phyloP scores from a whole-genome alignment of 2,329 filamentous ascomycete genomes.

The Apiospora marii region DNA sequence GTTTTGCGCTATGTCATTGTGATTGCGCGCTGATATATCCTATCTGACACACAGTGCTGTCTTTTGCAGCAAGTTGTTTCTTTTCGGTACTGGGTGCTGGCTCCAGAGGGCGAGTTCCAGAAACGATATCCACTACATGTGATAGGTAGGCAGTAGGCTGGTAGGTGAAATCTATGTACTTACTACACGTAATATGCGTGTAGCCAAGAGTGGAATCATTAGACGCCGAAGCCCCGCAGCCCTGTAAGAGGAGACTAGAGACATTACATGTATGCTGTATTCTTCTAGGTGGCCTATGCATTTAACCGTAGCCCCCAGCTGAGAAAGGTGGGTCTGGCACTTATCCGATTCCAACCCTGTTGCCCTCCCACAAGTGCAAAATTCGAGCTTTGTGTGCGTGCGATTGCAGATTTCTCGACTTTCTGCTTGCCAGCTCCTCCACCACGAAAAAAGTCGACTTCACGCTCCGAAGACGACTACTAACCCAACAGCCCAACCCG shows the following conservation, averaged over 20 bases:
- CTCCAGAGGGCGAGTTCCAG: no score
- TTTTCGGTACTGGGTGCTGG: no score
- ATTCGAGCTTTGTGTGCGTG: conserved; percentile 21
- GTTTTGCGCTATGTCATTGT: no score
- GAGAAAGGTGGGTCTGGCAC: not conserved
- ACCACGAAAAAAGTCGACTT: conserved; percentile 23
- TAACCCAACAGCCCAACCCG: conserved; percentile 23
- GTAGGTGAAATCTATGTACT: not conserved
- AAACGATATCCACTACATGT: no score
- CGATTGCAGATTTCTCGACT: conserved; percentile 24
- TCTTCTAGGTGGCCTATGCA: not conserved
- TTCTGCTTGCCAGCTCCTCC: conserved; percentile 9
- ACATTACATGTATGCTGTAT: not conserved
- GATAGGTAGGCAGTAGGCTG: no score
- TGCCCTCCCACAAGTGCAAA: conserved; percentile 22
- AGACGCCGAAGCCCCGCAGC: not conserved
- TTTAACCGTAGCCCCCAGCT: not conserved
- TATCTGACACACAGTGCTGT: no score
- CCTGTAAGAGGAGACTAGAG: no score
- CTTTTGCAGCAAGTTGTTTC: no score
- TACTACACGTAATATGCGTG: no score
- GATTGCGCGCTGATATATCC: no score
- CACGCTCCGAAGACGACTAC: conserved; percentile 22
- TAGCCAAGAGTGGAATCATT: not conserved
- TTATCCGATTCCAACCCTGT: conserved; percentile 18